Base-by-base conservation (phyloP, 2,329 filamentous ascomycete genomes). In the Microsporum ferrugineum region DNA sequence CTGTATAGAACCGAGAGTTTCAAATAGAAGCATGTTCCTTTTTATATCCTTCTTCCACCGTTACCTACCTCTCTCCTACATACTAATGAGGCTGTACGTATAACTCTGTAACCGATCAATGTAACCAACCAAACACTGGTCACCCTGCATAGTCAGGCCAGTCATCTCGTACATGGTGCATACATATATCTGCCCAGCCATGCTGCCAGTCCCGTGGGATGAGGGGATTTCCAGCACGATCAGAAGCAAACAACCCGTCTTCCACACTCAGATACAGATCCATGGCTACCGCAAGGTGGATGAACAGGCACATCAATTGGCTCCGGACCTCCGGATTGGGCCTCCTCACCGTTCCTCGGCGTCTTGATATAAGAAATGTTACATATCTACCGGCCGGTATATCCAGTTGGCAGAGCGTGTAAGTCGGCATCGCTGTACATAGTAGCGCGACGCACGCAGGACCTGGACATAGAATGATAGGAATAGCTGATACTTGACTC, bases 1-100 rank as follows among this genome's bases (percentile, higher is more conserved):
- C 41, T 63, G 60, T 63, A 62, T 62, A 63, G 62, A 63, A 63
- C 60, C 57, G 49, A 62, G 57, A 49, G 33, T 61, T 60, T 60
- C 39, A 38, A 60, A 60, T 62, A 60, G 53, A 62, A 59, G 57
- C 38, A 58, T 62, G 55, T 56, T 55, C 17, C 29, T 58, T 53
- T 59, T 45, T 47, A 51, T 17, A 36, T 51, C 6, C 2, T 53
- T n/a, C 5, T 36, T 55, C 14, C 31, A 33, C 51, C 27, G 10
- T n/a, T 7, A 43, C 17, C 7, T 43, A 17, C 17, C n/a, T 23
- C 3, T 43, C 14, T 1, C 39, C 14, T 43, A 14, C 4, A 6
- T 14, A 23, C 14, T 43, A n/a, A n/a, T 43, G 39, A 43, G 39
- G 39, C 39, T 43, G 39, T 10, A 43, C 17, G 6, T n/a, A 43